phyloP scores from a whole-genome alignment of 768 basidiomycete genomes.

The Rhizopogon vulgaris region DNA sequence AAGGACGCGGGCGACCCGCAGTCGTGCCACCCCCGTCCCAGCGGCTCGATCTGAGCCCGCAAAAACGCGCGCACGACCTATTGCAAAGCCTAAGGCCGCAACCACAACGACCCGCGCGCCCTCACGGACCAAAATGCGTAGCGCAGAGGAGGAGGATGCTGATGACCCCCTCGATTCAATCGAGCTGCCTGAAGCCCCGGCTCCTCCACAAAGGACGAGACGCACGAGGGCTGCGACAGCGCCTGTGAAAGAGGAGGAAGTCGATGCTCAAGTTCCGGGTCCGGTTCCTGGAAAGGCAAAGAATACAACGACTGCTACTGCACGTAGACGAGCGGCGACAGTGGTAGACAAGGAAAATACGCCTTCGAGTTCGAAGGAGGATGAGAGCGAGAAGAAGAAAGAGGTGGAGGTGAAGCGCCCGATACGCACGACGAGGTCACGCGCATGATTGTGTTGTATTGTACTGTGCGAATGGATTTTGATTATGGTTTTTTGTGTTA shows the following conservation, averaged over 20 bases:
- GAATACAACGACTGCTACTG: neutral
- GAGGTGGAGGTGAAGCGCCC: slow-evolving; percentile 5
- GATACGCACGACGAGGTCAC: slow-evolving; percentile 1
- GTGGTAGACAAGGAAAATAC: slow-evolving; percentile 9
- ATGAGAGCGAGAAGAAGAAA: slow-evolving; percentile 1
- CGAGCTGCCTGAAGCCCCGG: slow-evolving; percentile 1
- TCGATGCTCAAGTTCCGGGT: neutral
- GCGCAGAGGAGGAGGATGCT: neutral
- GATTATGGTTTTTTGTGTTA: neutral
- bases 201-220: neutral
- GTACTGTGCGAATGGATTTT: neutral
- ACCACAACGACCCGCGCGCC: neutral
- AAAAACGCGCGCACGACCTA: slow-evolving; percentile 1
- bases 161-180: slow-evolving; percentile 9
- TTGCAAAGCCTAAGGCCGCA: slow-evolving; percentile 1
- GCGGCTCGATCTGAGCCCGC: neutral
- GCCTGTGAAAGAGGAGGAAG: slow-evolving; percentile 7
- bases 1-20: neutral
- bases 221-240: neutral
- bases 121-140: neutral
- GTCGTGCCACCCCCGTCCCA: neutral
- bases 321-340: slow-evolving; percentile 3
- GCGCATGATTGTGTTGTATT: neutral
- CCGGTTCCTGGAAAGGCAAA: neutral
- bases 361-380: slow-evolving; percentile 9